Base-by-base conservation (phyloP, 1,284 basidiomycete species). In the Erythrobasidium hasegawianum region DNA sequence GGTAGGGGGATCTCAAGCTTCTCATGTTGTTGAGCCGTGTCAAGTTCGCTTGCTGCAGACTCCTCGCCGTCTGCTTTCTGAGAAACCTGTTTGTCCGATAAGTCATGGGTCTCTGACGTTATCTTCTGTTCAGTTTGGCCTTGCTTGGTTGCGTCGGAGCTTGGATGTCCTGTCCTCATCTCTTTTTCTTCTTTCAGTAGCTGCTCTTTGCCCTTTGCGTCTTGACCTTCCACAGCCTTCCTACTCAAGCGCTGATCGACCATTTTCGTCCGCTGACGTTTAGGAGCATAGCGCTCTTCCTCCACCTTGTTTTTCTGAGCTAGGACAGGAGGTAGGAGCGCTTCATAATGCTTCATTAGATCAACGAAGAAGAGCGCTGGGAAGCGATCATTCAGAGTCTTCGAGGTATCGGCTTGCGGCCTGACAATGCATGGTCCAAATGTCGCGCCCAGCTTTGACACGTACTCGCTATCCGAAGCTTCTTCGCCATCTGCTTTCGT, bases 251-350 rank as follows among this genome's bases (percentile, higher is more conserved):
- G 61, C 11, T 67, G 54, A 53, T 74, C 72, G 50, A 72, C 43
- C 33, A 72, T 69, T 52, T 71, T 74, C 13, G 72, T 74, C 8
- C 72, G 58, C 60, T 74, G 71, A 1, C 72, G 54, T 3, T 71
- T 59, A 11, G 72, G 72, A 22, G 59, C 67, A 57, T 72, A 61
- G 20, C 26, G 64, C 55, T 71, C 61, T 33, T 57, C 61, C 29
- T 64, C 61, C 10, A 64, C 61, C 26, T 64, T 64, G 2, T n/a
- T 53, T 18, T 64, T 64, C 20, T 56, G 49, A 16, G 43, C 61
- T n/a, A 64, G 41, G 13, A 49, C 52, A 5, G 61, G 40, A 20
- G 61, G 61, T 9, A 64, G 40, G 2, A 64, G 13, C 40, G 24
- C 29, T 8, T 16, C 1, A 33, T 64, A 64, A 24, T 64, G 20